Percentiles rank a stretch among this genome's conserved stretches.
Conservation (phyloP, 192 early-diverging fungal species). For the Backusella australiensis region DNA sequence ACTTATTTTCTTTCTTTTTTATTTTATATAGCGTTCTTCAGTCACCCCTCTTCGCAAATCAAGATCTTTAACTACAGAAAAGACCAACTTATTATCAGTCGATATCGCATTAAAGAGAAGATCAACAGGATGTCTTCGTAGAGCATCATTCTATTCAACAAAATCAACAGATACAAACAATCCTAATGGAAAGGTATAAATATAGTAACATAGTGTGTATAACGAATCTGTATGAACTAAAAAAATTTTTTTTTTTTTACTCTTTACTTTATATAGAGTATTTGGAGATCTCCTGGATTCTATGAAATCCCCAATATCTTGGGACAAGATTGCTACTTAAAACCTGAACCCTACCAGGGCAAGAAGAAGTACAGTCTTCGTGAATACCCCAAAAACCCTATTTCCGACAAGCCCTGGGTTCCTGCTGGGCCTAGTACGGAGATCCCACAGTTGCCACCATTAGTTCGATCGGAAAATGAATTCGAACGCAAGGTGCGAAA, state of each 20-base stretch:
- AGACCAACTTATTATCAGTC: neutral
- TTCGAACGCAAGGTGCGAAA: constrained; percentile 33
- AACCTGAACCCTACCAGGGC: constrained; percentile 15
- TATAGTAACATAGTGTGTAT: neutral
- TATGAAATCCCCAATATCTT: constrained; percentile 31
- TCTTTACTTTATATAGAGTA: constrained; percentile 9
- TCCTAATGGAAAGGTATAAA: constrained; percentile 1
- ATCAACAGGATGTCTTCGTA: constrained; percentile 31
- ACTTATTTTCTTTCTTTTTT: neutral
- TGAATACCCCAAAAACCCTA: constrained; percentile 7
- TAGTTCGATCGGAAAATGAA: constrained; percentile 30
- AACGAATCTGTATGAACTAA: constrained; percentile 5
- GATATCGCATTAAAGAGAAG: constrained; percentile 32
- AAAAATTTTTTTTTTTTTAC: neutral
- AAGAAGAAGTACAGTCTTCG: constrained; percentile 5
- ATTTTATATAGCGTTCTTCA: neutral
- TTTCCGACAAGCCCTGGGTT: constrained; percentile 31
- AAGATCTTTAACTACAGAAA: constrained; percentile 25
- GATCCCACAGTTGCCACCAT: constrained; percentile 32
- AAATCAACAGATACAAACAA: constrained; percentile 4
- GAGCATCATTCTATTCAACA: constrained; percentile 12
- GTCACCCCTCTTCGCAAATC: constrained; percentile 22
- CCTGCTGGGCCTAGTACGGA: constrained; percentile 23
- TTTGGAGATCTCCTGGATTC: constrained; percentile 27
- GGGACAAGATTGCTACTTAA: constrained; percentile 26